Base-by-base conservation (phyloP, 2,329 filamentous ascomycete genomes). In the Calonectria crousiana region DNA sequence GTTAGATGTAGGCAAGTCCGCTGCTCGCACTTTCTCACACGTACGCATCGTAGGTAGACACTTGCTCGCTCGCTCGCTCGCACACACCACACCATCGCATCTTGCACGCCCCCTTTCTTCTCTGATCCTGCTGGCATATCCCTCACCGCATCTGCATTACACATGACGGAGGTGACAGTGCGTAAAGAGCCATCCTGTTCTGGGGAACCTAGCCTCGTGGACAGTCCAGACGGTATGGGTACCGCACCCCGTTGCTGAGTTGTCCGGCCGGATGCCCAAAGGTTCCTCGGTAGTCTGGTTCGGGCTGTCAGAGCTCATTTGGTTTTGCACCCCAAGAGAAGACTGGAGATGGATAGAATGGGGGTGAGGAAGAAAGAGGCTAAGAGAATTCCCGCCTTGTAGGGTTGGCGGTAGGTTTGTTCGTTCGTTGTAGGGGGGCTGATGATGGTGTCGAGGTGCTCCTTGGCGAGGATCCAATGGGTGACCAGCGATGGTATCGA, bases 81-180 rank as follows among this genome's bases (percentile, higher is more conserved):
- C 56, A 23, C 56, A 62, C 56, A 62, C 56, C 56, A 62, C 34
- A 62, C 56, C 14, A 28, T 30, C 10, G n/a, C 56, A 62, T 41
- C 34, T 62, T 62, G 38, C 36, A 62, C 56, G 36, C 56, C 56
- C 56, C 56, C 34, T 60, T 26, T 38, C 18, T 13, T 26, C n/a
- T 20, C 36, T 26, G 16, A 16, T 60, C 14, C 53, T 38, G 56
- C 34, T 38, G 18, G 34, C 36, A 62, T 62, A 30, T 62, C 56
- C 32, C 56, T 62, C 56, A 62, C 56, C 56, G 56, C 56, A 62
- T 62, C 56, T 28, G 34, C 56, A 41, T 62, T 62, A n/a, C 56
- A 62, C 34, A 41, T 2, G 56, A 41, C 6, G 36, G 56, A 36
- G 56, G 34, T 14, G 18, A 41, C 56, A 62, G 56, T 62, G 56